Evolutionary conservation across 2,329 filamentous ascomycete species (phyloP).

Genomic region (Nothophaeocryptopus gaeumannii): DNA sequence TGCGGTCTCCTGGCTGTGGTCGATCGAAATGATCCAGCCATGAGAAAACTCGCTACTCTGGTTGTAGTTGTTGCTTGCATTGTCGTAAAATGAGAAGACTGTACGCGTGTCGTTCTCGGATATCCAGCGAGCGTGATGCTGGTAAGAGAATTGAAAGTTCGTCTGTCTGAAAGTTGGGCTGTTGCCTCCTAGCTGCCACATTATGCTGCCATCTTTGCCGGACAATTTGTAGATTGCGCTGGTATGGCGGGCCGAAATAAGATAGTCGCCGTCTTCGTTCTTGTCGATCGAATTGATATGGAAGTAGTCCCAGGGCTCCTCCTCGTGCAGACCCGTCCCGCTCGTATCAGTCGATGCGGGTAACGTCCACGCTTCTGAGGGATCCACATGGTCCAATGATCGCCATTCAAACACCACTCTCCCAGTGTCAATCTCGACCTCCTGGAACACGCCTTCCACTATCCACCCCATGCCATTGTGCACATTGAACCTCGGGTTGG

Average conservation of each 20-base stretch:
- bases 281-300: conserved; percentile 56
- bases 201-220: conserved; percentile 45
- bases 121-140: conserved; percentile 53
- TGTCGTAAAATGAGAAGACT: conserved; percentile 55
- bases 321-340: conserved; percentile 47
- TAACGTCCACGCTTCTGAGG: conserved; percentile 48
- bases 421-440: conserved; percentile 55
- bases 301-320: conserved; percentile 55
- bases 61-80: conserved; percentile 51
- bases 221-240: conserved; percentile 50
- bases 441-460: conserved; percentile 54
- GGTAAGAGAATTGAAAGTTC: conserved; percentile 50
- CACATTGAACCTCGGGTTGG: conserved; percentile 36
- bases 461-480: conserved; percentile 50
- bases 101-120: conserved; percentile 48
- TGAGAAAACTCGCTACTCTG: conserved; percentile 39
- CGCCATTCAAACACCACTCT: conserved; percentile 59
- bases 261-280: conserved; percentile 48
- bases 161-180: conserved; percentile 48
- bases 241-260: conserved; percentile 49
- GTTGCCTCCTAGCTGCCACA: conserved; percentile 52
- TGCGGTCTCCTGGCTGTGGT: conserved; percentile 45
- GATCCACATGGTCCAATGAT: conserved; percentile 55
- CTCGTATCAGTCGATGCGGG: conserved; percentile 43
- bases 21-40: conserved; percentile 48